Evolutionary conservation across 2,329 filamentous ascomycete species (phyloP), one percentile per base, ranked within the genome.

Genomic region (Cladophialophora exuberans): DNA sequence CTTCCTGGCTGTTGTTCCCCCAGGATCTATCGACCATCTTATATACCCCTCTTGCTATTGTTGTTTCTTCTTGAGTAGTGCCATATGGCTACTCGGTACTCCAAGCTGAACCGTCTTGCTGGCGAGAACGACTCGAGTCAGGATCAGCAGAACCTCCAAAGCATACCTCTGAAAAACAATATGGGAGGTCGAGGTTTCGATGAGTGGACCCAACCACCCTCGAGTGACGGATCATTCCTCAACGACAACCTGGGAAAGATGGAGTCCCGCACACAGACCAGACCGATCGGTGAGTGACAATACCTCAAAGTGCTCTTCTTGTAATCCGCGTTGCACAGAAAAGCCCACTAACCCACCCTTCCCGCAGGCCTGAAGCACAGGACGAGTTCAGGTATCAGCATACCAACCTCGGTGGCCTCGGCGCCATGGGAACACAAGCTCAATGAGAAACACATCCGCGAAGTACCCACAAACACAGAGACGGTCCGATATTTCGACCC

Each of bases 401-500:
- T 52, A 15, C 50, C 17, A 7, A 22, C n/a, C n/a, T n/a, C 47
- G 15, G 26, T 42, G 15, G 38, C 48, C 18, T 52, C 49, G 11
- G 26, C 35, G 28, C 54, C 55, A 35, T 57, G 50, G 50, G 45
- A 48, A 22, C 56, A 58, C 22, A 47, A 58, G 26, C 39, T 58
- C 35, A 58, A 46, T 20, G 51, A 55, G 39, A 58, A 58, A 41
- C 51, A 58, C 26, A 15, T 54, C 20, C 33, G 42, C 5, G 43
- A 46, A 3, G 49, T 45, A 9, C 52, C 52, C 9, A 35, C 45
- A 9, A 22, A 38, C 6, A 44, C 44, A 4, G 39, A 55, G 6
- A 58, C 56, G 6, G 39, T 55, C 15, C 35, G 56, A 36, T 58
- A 54, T 20, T 58, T 58, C 42, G 51, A 58, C 30, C 56, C 51